Evolutionary conservation across 1,284 basidiomycete species (phyloP).

Genomic region (Rhodotorula sp.): DNA sequence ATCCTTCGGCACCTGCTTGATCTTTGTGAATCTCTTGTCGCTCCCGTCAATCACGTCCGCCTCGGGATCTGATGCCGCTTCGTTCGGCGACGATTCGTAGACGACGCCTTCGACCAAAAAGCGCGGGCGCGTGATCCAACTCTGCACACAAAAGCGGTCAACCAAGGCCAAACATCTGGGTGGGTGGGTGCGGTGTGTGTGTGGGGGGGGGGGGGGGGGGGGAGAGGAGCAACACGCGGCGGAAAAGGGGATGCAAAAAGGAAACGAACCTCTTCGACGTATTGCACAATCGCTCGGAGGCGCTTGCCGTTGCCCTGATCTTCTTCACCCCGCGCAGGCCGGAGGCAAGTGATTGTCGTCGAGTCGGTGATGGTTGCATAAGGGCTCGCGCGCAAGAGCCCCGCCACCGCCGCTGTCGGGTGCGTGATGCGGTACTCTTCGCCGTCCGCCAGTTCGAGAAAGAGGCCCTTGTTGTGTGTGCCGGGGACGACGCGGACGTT

Average conservation of each 20-base stretch:
- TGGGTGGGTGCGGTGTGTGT: too few relatives aligned
- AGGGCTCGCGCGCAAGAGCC: conserved; percentile 81
- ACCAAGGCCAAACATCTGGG: too few relatives aligned
- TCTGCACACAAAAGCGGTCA: conserved; percentile 60
- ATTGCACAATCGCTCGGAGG: conserved; percentile 81
- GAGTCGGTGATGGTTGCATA: conserved; percentile 82
- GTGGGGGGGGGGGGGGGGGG: too few relatives aligned
- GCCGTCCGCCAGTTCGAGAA: conserved; percentile 64
- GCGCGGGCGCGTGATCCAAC: conserved; percentile 86
- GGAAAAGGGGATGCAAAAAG: too few relatives aligned
- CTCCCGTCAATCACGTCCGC: conserved; percentile 50
- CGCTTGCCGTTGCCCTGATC: conserved; percentile 48
- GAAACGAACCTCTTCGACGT: conserved; percentile 92
- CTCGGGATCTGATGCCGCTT: conserved; percentile 38
- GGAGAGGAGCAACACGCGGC: too few relatives aligned
- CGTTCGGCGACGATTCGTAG: conserved; percentile 53
- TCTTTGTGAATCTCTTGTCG: conserved; percentile 62
- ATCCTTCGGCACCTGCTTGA: conserved; percentile 82
- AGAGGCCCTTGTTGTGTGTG: conserved; percentile 81
- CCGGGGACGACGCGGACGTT: conserved; percentile 78
- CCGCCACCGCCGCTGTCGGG: conserved; percentile 73
- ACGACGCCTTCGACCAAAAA: conserved; percentile 88
- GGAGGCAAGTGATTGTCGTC: conserved; percentile 64
- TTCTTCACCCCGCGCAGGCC: conserved; percentile 50
- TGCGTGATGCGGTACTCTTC: conserved; percentile 73